Evolutionary conservation across 1,284 basidiomycete species (phyloP), one percentile per base, ranked within the genome.

Genomic region (Mycosarcoma mackinlayi): DNA sequence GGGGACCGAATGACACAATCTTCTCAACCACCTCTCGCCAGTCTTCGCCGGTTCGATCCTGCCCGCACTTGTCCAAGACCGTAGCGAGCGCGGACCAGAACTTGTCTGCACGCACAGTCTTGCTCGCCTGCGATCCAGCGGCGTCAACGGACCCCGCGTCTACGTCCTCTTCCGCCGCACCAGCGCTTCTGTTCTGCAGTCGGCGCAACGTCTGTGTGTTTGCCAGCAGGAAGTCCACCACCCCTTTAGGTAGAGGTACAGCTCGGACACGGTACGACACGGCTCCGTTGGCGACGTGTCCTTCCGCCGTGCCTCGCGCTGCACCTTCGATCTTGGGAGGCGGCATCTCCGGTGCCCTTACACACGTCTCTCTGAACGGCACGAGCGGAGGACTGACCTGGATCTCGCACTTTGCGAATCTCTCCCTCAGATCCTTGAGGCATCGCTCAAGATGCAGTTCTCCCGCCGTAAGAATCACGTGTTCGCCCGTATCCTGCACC

Each of bases 371-470:
- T 42, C 96, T 88, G 86, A 98, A 99, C 1, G 96, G 95, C 5
- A 99, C 96, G 50, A 98, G 95, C 0, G 95, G 94, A 74, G 94
- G 90, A 1, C 94, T 97, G 8, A 91, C 89, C 74, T 95, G 92
- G 45, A 99, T 94, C 50, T 92, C 91, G 49, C 96, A 90, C 63
- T 89, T 89, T 0, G 96, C 95, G 81, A 98, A 98, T 21, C 95
- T 87, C 83, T 98, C 96, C 21, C 92, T 88, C 18, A 99, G 86
- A 83, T 98, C 96, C 83, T 93, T 94, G 48, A 98, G 84, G 80
- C 96, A 99, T 71, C 96, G 88, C 92, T 98, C 95, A 21, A 98
- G 85, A 83, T 98, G 96, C 55, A 99, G 85, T 82, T 98, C 96
- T 53, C 96, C 96, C 0, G 96, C 96, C 7, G 93, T 92, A 64